phyloP scores from a whole-genome alignment of 768 basidiomycete genomes.

The Tubosaeta brunneosetosa region DNA sequence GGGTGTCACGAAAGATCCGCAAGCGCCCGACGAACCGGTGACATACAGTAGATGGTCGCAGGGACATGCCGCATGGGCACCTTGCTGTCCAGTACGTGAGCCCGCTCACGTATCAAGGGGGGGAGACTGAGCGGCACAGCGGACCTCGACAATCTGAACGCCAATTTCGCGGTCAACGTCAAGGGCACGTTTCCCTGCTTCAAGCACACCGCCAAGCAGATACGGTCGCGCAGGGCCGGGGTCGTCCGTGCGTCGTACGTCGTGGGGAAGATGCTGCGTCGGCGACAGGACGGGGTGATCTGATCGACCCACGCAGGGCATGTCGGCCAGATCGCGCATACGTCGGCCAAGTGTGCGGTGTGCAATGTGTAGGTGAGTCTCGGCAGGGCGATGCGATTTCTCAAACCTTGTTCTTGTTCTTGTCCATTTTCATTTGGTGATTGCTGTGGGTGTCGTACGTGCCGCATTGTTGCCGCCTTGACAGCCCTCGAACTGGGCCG shows the following conservation, averaged over 20 bases:
- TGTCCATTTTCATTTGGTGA: too few relatives aligned
- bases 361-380: slow-evolving; percentile 13
- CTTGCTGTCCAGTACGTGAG: slow-evolving; percentile 5
- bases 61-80: background rate
- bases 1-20: background rate
- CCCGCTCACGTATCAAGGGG: background rate
- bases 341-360: slow-evolving; percentile 14
- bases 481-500: slow-evolving; percentile 26
- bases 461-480: slow-evolving; percentile 10
- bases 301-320: background rate
- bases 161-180: slow-evolving; percentile 20
- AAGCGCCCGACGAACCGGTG: too few relatives aligned
- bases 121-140: slow-evolving; percentile 1
- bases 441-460: background rate
- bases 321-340: slow-evolving; percentile 7
- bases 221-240: slow-evolving; percentile 20
- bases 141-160: slow-evolving; percentile 20
- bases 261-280: background rate
- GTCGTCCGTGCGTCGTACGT: slow-evolving; percentile 6
- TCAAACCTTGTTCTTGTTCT: background rate
- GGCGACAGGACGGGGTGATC: background rate
- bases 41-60: slow-evolving; percentile 8
- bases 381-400: background rate
- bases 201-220: slow-evolving; percentile 18
- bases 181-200: slow-evolving; percentile 23